These are phyloP conservation scores for Sphaceloma murrayae DNA, from an alignment of 2,329 filamentous ascomycete species.

Conservation along the genomic window DNA sequence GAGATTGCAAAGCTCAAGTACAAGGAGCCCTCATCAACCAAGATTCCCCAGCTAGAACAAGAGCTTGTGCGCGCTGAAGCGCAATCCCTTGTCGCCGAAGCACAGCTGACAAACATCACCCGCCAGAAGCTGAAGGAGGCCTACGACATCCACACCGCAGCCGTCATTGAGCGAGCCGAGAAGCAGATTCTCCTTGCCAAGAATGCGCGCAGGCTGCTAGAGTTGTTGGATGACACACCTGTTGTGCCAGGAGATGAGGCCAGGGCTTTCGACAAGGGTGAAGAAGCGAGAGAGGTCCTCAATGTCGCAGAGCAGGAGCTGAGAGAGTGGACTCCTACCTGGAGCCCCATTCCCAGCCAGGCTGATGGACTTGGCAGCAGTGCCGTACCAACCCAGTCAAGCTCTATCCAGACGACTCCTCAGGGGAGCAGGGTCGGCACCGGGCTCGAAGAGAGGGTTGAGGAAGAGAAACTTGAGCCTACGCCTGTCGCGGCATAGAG, in stretches of 20 bases:
- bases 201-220: constrained; percentile 75
- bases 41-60: constrained; percentile 79
- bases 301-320: constrained; percentile 90
- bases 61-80: constrained; percentile 94
- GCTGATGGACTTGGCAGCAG: constrained; percentile 41
- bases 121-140: constrained; percentile 94
- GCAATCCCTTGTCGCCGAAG: constrained; percentile 90
- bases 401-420: constrained; percentile 10
- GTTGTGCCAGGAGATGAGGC: constrained; percentile 77
- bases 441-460: constrained; percentile 6
- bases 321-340: constrained; percentile 56
- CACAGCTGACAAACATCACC: constrained; percentile 90
- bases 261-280: constrained; percentile 54
- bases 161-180: constrained; percentile 89
- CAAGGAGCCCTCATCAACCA: constrained; percentile 80
- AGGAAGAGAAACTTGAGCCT: constrained; percentile 1
- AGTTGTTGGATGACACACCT: constrained; percentile 79
- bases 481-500: constrained; percentile 6
- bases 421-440: constrained; percentile 13
- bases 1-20: constrained; percentile 86
- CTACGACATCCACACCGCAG: constrained; percentile 77
- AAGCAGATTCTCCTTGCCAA: constrained; percentile 92
- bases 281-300: constrained; percentile 70
- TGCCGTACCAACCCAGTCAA: constrained; percentile 31
- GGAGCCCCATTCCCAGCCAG: constrained; percentile 45